Percentiles rank a stretch among this genome's conserved stretches.
phyloP scores from a whole-genome alignment of 73 alveolate species.

The Tetrahymena malaccensis region DNA sequence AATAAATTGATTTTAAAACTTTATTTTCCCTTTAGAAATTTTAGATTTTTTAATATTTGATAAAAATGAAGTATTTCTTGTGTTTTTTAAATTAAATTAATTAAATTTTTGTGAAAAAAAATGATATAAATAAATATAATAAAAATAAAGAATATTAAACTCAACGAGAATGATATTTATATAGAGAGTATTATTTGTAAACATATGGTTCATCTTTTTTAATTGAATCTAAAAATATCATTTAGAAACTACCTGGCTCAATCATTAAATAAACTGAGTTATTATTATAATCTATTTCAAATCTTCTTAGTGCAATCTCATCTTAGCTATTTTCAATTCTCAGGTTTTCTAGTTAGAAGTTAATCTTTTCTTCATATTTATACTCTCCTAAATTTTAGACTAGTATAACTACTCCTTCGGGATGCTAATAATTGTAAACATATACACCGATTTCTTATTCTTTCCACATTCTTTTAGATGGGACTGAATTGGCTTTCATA shows the following conservation, averaged over 20 bases:
- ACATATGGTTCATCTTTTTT: background rate
- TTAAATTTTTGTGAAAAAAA: too few relatives aligned
- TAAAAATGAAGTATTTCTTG: too few relatives aligned
- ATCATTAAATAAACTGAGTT: background rate
- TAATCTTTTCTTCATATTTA: background rate
- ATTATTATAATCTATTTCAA: background rate
- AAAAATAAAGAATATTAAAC: background rate
- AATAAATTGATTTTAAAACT: too few relatives aligned
- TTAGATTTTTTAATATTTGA: too few relatives aligned
- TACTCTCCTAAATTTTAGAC: background rate
- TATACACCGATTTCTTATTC: background rate
- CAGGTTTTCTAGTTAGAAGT: background rate
- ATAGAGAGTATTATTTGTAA: background rate
- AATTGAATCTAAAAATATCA: background rate
- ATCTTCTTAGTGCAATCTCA: background rate
- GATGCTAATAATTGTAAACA: background rate
- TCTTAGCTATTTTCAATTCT: background rate
- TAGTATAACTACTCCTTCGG: background rate
- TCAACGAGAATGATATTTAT: background rate
- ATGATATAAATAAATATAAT: background rate
- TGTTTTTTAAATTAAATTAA: too few relatives aligned
- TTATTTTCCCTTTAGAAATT: too few relatives aligned
- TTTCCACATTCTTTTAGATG: background rate
- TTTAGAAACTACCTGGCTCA: background rate
- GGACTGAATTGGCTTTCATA: background rate